Evolutionary conservation across 768 basidiomycete genomes (phyloP).

Genomic region (Leccinum aurantiacum): DNA sequence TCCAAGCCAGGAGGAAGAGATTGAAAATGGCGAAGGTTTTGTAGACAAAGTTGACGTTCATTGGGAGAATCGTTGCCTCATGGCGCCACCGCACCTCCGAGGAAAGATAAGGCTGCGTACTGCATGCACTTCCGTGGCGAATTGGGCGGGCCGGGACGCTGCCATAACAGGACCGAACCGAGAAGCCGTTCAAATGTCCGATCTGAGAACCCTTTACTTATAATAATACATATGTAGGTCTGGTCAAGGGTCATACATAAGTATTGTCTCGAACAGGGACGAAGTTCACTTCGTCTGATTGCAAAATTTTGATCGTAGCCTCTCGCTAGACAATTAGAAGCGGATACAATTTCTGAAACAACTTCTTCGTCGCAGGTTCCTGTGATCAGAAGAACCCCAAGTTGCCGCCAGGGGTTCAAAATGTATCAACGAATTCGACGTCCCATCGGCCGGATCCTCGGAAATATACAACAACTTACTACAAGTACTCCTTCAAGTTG

Average conservation of each 20-base stretch:
- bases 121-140: background rate
- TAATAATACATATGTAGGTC: too few relatives aligned
- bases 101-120: background rate
- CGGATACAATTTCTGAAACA: background rate
- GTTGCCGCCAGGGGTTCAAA: background rate
- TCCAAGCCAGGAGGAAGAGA: constrained; percentile 6
- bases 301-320: background rate
- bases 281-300: too few relatives aligned
- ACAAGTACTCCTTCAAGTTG: background rate
- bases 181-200: background rate
- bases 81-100: background rate
- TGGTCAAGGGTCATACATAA: too few relatives aligned
- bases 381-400: background rate
- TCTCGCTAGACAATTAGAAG: background rate
- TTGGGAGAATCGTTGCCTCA: background rate
- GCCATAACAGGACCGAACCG: background rate
- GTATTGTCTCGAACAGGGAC: too few relatives aligned
- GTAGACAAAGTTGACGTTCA: constrained; percentile 1
- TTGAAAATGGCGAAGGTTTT: constrained; percentile 5
- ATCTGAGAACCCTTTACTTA: background rate
- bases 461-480: background rate
- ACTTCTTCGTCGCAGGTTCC: background rate
- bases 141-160: background rate
- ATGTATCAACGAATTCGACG: background rate
- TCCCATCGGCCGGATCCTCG: background rate